These are phyloP conservation scores for Staphylotrichum longicolle DNA, from an alignment of 495 filamentous ascomycete species.

Conservation along the genomic window DNA sequence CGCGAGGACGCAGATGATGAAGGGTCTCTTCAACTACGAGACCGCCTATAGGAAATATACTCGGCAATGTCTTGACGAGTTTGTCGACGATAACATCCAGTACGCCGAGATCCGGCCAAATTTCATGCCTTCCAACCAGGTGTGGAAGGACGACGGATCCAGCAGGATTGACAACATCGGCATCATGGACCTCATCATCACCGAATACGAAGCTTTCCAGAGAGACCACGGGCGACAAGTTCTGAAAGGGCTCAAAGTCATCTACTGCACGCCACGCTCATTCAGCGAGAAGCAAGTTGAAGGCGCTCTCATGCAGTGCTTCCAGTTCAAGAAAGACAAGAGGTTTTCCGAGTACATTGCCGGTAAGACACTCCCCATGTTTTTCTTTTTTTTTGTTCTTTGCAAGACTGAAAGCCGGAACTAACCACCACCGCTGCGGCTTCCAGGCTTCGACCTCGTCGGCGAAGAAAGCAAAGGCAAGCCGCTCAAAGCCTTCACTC, in stretches of 20 bases:
- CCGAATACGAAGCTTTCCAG: conserved; percentile 48
- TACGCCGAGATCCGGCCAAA: conserved; percentile 59
- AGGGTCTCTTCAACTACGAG: conserved; percentile 58
- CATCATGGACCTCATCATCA: conserved; percentile 51
- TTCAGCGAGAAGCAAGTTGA: conserved; percentile 59
- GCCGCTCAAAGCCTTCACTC: conserved; percentile 66
- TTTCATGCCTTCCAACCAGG: conserved; percentile 55
- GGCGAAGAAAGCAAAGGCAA: conserved; percentile 77
- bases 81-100: conserved; percentile 54
- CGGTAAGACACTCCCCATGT: conserved; percentile 33
- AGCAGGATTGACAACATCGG: conserved; percentile 44
- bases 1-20: conserved; percentile 57
- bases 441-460: conserved; percentile 76
- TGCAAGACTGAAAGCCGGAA: not conserved
- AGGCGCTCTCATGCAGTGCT: conserved; percentile 70
- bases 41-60: conserved; percentile 52
- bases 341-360: conserved; percentile 68
- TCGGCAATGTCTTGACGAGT: conserved; percentile 46
- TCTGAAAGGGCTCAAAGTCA: conserved; percentile 50
- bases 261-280: conserved; percentile 54
- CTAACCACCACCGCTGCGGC: not conserved
- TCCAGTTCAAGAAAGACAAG: conserved; percentile 71
- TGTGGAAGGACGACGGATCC: conserved; percentile 46
- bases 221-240: conserved; percentile 25
- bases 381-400: too few relatives aligned